Evolutionary conservation across 208 protist species (phyloP).

Genomic region (Phytomonas serpens): DNA sequence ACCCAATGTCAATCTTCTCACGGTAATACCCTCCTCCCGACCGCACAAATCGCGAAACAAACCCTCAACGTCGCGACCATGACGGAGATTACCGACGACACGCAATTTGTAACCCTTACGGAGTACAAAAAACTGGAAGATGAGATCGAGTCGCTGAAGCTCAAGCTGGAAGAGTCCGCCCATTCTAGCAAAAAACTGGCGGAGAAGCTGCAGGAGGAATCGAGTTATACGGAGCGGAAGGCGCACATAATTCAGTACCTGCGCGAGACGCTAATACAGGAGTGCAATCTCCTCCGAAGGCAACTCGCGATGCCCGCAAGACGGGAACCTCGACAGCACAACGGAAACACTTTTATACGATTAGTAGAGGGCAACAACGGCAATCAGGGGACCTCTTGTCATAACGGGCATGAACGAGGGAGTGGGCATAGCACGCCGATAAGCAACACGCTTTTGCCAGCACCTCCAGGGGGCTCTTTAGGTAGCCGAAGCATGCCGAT

Average conservation of each 20-base stretch:
- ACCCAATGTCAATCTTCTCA: not conserved
- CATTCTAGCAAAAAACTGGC: slow-evolving; percentile 22
- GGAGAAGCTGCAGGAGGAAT: slow-evolving; percentile 46
- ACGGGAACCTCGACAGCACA: slow-evolving; percentile 20
- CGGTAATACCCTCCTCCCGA: not conserved
- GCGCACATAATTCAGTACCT: slow-evolving; percentile 69
- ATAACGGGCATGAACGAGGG: not conserved
- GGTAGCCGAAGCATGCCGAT: not conserved
- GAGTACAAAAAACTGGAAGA: slow-evolving; percentile 38
- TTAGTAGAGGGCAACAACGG: not conserved
- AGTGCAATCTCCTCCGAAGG: slow-evolving; percentile 70
- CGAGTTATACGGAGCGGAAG: slow-evolving; percentile 42
- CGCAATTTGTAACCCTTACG: slow-evolving; percentile 31
- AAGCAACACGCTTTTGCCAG: not conserved
- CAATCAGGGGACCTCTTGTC: not conserved
- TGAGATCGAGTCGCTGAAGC: slow-evolving; percentile 29
- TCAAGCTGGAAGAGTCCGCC: slow-evolving; percentile 44
- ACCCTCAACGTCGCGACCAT: slow-evolving; percentile 43
- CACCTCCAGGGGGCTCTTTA: not conserved
- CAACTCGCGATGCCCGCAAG: slow-evolving; percentile 53
- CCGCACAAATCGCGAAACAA: slow-evolving; percentile 25
- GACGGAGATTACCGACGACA: slow-evolving; percentile 64
- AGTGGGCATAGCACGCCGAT: not conserved
- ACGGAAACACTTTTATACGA: not conserved
- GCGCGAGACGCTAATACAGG: slow-evolving; percentile 67